Evolutionary conservation across 768 basidiomycete species (phyloP).

Genomic region (Phanerochaete sordida): DNA sequence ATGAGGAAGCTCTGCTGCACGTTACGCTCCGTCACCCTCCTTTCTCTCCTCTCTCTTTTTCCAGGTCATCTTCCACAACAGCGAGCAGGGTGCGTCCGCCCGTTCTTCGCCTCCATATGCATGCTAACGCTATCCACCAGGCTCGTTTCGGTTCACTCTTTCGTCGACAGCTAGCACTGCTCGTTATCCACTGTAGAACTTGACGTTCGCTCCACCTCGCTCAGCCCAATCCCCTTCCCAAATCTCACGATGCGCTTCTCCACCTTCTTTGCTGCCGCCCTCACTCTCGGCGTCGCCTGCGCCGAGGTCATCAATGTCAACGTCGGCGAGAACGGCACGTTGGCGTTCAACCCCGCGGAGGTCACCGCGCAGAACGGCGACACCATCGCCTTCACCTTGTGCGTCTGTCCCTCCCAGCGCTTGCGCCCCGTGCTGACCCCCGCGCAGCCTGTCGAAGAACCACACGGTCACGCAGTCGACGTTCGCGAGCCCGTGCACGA

Average conservation of each 20-base stretch:
- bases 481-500: conserved; percentile 49
- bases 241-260: conserved; percentile 48
- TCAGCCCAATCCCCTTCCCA: not conserved
- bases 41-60: conserved; percentile 19
- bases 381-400: conserved; percentile 52
- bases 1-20: not conserved
- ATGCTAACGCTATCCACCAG: conserved; percentile 17
- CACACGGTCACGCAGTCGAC: conserved; percentile 61
- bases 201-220: conserved; percentile 5
- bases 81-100: conserved; percentile 44
- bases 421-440: not conserved
- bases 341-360: conserved; percentile 28
- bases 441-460: conserved; percentile 23
- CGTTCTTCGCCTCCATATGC: not conserved
- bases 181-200: conserved; percentile 3
- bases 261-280: conserved; percentile 33
- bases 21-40: conserved; percentile 6
- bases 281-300: conserved; percentile 46
- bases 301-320: conserved; percentile 25
- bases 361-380: conserved; percentile 45
- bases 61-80: conserved; percentile 35
- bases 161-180: conserved; percentile 11
- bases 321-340: conserved; percentile 24
- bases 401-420: conserved; percentile 10
- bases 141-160: conserved; percentile 27